Evolutionary conservation across 257 asterid genomes (phyloP).

Genomic region (Nicotiana tabacum): DNA sequence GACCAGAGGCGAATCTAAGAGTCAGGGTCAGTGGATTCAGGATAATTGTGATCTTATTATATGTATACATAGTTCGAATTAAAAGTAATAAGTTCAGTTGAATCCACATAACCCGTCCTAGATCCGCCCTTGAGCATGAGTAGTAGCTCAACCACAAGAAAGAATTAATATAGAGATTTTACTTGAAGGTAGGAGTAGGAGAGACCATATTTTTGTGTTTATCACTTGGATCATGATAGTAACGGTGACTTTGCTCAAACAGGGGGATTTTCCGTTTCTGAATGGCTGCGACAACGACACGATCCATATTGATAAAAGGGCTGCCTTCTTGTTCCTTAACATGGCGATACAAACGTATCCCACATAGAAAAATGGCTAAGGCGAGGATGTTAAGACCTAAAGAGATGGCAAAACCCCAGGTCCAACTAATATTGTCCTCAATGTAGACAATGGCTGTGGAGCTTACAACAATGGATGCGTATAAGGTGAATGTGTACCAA

Average conservation of each 20-base stretch:
- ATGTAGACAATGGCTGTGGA: constrained; percentile 25
- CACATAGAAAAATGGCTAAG: constrained; percentile 19
- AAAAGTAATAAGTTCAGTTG: no score
- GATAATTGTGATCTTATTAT: no score
- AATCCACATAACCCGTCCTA: no score
- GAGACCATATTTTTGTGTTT: constrained; percentile 9
- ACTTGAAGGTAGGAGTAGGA: constrained; percentile 21
- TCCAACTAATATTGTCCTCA: constrained; percentile 28
- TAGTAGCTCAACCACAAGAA: not conserved
- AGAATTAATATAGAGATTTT: constrained; percentile 14
- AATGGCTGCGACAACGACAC: constrained; percentile 46
- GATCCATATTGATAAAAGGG: constrained; percentile 48
- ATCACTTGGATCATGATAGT: constrained; percentile 26
- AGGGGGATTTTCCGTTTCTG: constrained; percentile 33
- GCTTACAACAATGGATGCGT: constrained; percentile 13
- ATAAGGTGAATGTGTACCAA: constrained; percentile 20
- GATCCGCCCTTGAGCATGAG: no score
- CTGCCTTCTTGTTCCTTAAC: constrained; percentile 39
- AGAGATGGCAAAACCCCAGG: constrained; percentile 19
- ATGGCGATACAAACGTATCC: constrained; percentile 19
- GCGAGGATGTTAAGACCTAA: constrained; percentile 19
- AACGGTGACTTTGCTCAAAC: constrained; percentile 17
- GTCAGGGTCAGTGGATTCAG: no score
- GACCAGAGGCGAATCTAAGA: no score
- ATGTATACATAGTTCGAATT: no score